phyloP scores from a whole-genome alignment of 169 alveolate genomes.

The Amoebophrya sp. region DNA sequence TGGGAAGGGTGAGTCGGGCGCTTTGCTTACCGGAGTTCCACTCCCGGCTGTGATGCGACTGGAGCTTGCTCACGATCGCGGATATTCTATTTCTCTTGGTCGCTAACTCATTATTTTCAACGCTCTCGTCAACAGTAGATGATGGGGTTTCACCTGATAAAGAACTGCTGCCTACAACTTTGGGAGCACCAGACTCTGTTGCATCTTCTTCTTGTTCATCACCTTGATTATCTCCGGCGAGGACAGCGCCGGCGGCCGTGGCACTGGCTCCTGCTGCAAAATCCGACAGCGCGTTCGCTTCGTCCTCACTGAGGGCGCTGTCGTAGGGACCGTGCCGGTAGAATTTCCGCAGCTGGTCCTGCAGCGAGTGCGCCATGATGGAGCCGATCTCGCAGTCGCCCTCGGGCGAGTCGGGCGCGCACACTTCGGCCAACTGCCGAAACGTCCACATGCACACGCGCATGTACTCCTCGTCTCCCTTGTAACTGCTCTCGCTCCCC shows the following conservation, averaged over 20 bases:
- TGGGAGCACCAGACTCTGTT: too few relatives aligned
- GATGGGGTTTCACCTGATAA: too few relatives aligned
- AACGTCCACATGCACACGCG: constrained; percentile 25
- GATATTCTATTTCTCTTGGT: background rate
- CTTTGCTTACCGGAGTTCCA: background rate
- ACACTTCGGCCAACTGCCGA: background rate
- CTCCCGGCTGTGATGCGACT: background rate
- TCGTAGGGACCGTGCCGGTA: constrained; percentile 10
- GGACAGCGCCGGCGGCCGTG: background rate
- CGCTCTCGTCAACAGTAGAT: too few relatives aligned
- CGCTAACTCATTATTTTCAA: too few relatives aligned
- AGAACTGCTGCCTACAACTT: too few relatives aligned
- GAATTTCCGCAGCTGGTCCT: constrained; percentile 5
- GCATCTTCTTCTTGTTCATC: background rate
- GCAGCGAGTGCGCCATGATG: constrained; percentile 20
- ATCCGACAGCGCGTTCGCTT: background rate
- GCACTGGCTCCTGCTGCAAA: too few relatives aligned
- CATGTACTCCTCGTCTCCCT: constrained; percentile 8
- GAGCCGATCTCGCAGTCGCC: constrained; percentile 6
- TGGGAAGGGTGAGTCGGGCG: background rate
- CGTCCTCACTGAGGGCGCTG: background rate
- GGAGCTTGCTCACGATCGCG: background rate
- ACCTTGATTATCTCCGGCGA: background rate
- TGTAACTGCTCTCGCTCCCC: background rate
- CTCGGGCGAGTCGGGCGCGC: background rate